These are phyloP conservation scores for Zasmidium angulare DNA, from an alignment of 2,329 filamentous ascomycete species.

Conservation along the genomic window DNA sequence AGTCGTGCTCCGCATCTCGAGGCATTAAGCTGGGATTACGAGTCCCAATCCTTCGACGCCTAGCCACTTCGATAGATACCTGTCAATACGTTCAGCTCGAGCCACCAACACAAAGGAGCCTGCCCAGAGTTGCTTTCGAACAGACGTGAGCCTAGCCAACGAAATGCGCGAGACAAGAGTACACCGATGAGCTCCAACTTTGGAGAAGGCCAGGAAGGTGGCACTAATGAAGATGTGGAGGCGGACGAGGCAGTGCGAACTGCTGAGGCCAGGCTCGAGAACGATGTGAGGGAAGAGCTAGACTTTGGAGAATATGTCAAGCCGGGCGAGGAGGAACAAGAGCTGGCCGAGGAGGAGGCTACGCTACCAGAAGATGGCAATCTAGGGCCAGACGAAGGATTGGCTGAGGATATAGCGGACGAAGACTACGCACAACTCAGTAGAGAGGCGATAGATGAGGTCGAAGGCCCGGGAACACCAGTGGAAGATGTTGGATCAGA, in stretches of 20 bases:
- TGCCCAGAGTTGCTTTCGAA: not conserved
- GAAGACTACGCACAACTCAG: slow-evolving; percentile 26
- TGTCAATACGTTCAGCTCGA: not conserved
- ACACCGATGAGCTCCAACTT: slow-evolving; percentile 69
- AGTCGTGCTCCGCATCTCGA: not conserved
- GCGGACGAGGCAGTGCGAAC: slow-evolving; percentile 35
- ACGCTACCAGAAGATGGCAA: slow-evolving; percentile 9
- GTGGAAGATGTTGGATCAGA: slow-evolving; percentile 15
- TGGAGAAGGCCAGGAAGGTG: slow-evolving; percentile 62
- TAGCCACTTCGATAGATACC: slow-evolving; percentile 1
- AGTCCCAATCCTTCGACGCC: slow-evolving; percentile 3
- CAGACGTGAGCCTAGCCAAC: not conserved
- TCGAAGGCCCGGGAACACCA: slow-evolving; percentile 1
- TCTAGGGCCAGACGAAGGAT: slow-evolving; percentile 3
- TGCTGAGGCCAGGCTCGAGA: slow-evolving; percentile 28
- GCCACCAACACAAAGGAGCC: no score
- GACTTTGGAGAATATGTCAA: slow-evolving; percentile 18
- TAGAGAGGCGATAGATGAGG: not conserved
- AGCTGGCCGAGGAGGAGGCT: slow-evolving; percentile 17
- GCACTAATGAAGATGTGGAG: slow-evolving; percentile 55
- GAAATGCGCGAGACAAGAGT: slow-evolving; percentile 53
- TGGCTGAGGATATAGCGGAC: slow-evolving; percentile 17
- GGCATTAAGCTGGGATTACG: not conserved
- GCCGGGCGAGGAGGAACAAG: slow-evolving; percentile 5
- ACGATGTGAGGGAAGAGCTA: slow-evolving; percentile 25